Percentiles rank a stretch among this genome's conserved stretches.
Conservation (phyloP, 345 rosid species). For the Balakata baccata region DNA sequence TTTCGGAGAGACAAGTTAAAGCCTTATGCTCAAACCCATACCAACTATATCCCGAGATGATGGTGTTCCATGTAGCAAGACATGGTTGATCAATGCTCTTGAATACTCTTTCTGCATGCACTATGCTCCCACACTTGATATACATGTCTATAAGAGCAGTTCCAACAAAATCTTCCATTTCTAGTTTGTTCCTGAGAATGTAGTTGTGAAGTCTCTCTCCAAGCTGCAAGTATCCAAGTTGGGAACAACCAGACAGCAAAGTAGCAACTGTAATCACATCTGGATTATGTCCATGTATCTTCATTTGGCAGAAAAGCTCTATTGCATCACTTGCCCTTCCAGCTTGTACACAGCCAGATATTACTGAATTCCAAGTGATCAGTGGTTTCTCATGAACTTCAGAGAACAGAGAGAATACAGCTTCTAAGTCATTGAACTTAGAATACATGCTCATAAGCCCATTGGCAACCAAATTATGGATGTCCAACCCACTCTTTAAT, state of each 20-base stretch:
- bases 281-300: slow-evolving; percentile 38
- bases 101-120: slow-evolving; percentile 58
- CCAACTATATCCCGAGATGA: slow-evolving; percentile 71
- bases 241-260: slow-evolving; percentile 70
- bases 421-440: slow-evolving; percentile 47
- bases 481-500: slow-evolving; percentile 54
- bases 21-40: slow-evolving; percentile 58
- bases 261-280: slow-evolving; percentile 64
- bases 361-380: slow-evolving; percentile 77
- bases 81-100: slow-evolving; percentile 44
- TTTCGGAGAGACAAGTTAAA: slow-evolving; percentile 39
- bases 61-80: slow-evolving; percentile 71
- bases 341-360: slow-evolving; percentile 71
- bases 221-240: slow-evolving; percentile 51
- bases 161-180: slow-evolving; percentile 58
- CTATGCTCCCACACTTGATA: slow-evolving; percentile 64
- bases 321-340: slow-evolving; percentile 56
- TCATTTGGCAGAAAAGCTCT: slow-evolving; percentile 57
- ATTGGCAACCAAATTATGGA: slow-evolving; percentile 48
- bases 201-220: slow-evolving; percentile 62
- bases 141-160: slow-evolving; percentile 85
- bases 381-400: slow-evolving; percentile 48
- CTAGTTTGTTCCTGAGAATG: slow-evolving; percentile 48
- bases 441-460: slow-evolving; percentile 77
- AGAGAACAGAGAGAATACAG: slow-evolving; percentile 46